Conservation (phyloP, 2,329 filamentous ascomycete genomes). For the Scopulariopsis brevicaulis region DNA sequence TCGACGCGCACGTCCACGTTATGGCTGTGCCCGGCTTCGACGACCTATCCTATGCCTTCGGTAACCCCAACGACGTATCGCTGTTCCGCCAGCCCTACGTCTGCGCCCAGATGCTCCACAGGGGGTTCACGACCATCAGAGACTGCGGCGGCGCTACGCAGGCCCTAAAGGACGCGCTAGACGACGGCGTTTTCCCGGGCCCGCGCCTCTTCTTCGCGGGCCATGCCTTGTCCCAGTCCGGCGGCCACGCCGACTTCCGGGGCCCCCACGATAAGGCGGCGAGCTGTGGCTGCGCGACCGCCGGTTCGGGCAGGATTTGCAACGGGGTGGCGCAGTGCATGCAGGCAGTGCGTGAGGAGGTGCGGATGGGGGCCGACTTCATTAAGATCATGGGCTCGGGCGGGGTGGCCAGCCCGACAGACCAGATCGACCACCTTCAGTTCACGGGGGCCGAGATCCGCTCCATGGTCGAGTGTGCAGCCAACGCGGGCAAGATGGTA, state of each 20-base stretch:
- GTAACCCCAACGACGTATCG: too few species aligned
- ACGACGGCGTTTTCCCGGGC: slow-evolving; percentile 41
- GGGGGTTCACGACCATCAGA: slow-evolving; percentile 47
- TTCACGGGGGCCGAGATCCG: slow-evolving; percentile 44
- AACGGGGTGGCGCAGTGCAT: slow-evolving; percentile 45
- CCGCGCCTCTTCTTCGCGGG: slow-evolving; percentile 44
- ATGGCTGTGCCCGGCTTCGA: slow-evolving; percentile 16
- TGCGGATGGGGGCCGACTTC: slow-evolving; percentile 45
- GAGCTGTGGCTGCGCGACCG: slow-evolving; percentile 31
- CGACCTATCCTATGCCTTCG: slow-evolving; percentile 9
- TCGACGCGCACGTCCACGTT: slow-evolving; percentile 21
- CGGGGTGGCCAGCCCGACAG: slow-evolving; percentile 44
- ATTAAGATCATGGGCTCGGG: slow-evolving; percentile 51
- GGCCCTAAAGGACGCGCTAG: slow-evolving; percentile 43
- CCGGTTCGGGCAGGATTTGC: slow-evolving; percentile 28
- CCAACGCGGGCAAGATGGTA: slow-evolving; percentile 36
- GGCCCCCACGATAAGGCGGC: slow-evolving; percentile 18
- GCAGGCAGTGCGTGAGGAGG: slow-evolving; percentile 37
- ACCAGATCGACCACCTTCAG: slow-evolving; percentile 39
- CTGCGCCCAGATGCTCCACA: slow-evolving; percentile 34
- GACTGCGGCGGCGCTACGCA: slow-evolving; percentile 45
- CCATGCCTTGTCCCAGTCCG: slow-evolving; percentile 43
- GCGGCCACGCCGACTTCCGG: slow-evolving; percentile 43
- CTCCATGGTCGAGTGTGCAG: slow-evolving; percentile 38
- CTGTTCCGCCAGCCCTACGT: slow-evolving; percentile 17